These are phyloP conservation scores for Lignosus rhinocerotis DNA, from an alignment of 1,284 basidiomycete genomes.

Conservation along the genomic window DNA sequence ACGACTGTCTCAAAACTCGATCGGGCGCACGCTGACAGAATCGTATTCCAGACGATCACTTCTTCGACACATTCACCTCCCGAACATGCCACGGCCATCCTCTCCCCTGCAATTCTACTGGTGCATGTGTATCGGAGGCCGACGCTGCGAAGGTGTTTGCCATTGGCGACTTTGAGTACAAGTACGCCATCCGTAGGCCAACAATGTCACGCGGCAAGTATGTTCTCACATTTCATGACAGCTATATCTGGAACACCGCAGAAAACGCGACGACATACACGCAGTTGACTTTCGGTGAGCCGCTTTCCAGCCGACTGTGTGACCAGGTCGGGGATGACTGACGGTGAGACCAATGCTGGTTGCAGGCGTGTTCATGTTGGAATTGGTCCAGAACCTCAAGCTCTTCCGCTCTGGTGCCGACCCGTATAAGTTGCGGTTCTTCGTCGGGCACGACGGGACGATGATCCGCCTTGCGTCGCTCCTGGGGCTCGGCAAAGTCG, in stretches of 20 bases:
- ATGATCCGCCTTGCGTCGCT: slow-evolving; percentile 51
- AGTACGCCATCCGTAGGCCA: slow-evolving; percentile 34
- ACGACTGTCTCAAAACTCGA: neutral
- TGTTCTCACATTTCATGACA: slow-evolving; percentile 19
- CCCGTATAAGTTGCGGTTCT: slow-evolving; percentile 41
- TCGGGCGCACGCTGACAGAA: neutral
- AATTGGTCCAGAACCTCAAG: slow-evolving; percentile 36
- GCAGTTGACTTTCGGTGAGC: slow-evolving; percentile 48
- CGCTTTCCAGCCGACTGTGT: neutral
- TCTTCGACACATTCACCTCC: slow-evolving; percentile 52
- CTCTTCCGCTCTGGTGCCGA: slow-evolving; percentile 37
- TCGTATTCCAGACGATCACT: slow-evolving; percentile 35
- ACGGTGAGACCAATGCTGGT: neutral
- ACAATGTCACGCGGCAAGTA: neutral
- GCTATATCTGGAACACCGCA: slow-evolving; percentile 54
- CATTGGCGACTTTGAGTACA: slow-evolving; percentile 51
- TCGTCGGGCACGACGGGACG: slow-evolving; percentile 53
- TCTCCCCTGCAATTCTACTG: slow-evolving; percentile 48
- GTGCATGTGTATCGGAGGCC: slow-evolving; percentile 43
- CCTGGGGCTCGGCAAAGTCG: slow-evolving; percentile 42
- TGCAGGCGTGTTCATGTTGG: slow-evolving; percentile 36
- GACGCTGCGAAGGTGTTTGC: slow-evolving; percentile 47
- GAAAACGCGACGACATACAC: slow-evolving; percentile 45
- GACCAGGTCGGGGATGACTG: neutral
- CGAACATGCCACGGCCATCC: slow-evolving; percentile 50